Evolutionary conservation across 345 rosid species (phyloP).

Genomic region (Salix arbutifolia): DNA sequence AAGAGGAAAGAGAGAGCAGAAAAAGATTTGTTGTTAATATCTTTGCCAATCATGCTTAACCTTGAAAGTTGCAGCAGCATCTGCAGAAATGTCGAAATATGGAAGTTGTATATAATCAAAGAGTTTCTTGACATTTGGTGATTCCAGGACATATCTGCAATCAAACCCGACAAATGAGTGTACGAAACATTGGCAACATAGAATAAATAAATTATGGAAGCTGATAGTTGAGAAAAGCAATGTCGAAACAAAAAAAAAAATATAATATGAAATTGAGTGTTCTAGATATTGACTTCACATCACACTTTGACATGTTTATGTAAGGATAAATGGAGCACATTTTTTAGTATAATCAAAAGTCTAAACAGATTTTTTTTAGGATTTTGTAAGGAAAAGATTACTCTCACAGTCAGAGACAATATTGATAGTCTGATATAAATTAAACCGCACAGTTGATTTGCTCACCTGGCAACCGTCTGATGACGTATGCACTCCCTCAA

Average conservation of each 20-base stretch:
- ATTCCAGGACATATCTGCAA: constrained; percentile 83
- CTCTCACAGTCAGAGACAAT: background rate
- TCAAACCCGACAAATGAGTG: constrained; percentile 13
- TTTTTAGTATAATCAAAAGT: too few relatives aligned
- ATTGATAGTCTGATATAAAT: background rate
- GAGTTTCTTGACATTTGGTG: constrained; percentile 78
- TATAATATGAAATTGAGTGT: too few relatives aligned
- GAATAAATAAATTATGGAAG: background rate
- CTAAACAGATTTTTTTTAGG: too few relatives aligned
- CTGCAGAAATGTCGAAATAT: constrained; percentile 93
- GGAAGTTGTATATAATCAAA: constrained; percentile 91
- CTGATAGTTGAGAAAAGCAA: background rate
- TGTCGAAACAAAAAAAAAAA: too few relatives aligned
- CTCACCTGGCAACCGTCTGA: constrained; percentile 89
- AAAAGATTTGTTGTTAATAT: background rate
- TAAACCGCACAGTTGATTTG: background rate
- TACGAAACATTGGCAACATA: background rate
- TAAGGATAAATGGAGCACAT: too few relatives aligned
- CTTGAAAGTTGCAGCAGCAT: constrained; percentile 99
- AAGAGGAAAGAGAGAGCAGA: constrained; percentile 9
- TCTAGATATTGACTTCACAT: too few relatives aligned
- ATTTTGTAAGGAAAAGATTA: too few relatives aligned
- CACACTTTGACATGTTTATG: too few relatives aligned
- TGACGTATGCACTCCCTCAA: constrained; percentile 21
- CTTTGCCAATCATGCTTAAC: constrained; percentile 29